These are phyloP conservation scores for Artomyces pyxidatus DNA, from an alignment of 768 basidiomycete genomes.

Conservation along the genomic window DNA sequence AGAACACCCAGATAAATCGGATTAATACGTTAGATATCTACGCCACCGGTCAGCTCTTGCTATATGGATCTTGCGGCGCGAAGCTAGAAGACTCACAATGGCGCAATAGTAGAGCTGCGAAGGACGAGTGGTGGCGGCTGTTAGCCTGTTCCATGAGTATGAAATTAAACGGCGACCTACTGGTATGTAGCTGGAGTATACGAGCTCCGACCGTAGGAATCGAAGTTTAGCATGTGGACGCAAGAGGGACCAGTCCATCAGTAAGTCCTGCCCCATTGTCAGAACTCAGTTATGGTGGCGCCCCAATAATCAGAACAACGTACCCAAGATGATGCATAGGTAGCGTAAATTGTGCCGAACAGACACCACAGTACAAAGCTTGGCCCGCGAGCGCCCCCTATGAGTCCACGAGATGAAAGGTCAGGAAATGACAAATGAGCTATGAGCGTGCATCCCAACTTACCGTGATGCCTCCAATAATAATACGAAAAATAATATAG, in stretches of 20 bases:
- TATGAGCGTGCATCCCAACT: conserved; percentile 5
- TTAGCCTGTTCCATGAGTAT: not conserved
- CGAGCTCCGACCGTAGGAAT: conserved; percentile 65
- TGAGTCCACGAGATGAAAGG: too few relatives aligned
- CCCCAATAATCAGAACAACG: conserved; percentile 15
- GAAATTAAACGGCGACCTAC: conserved; percentile 29
- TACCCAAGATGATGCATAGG: conserved; percentile 79
- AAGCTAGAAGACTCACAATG: conserved; percentile 38
- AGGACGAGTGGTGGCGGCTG: not conserved
- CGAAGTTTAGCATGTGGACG: conserved; percentile 45
- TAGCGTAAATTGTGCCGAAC: conserved; percentile 49
- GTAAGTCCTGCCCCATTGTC: conserved; percentile 49
- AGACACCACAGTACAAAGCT: conserved; percentile 66
- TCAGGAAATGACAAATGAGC: too few relatives aligned
- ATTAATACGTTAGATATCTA: conserved; percentile 66
- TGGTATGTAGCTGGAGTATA: conserved; percentile 56
- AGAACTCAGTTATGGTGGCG: not conserved
- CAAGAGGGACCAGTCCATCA: conserved; percentile 90
- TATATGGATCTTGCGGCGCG: not conserved
- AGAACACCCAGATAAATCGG: conserved; percentile 79
- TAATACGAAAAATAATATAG: conserved; percentile 61
- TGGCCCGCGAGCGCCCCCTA: conserved; percentile 32
- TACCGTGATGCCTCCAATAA: conserved; percentile 67
- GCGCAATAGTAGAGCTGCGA: conserved; percentile 69
- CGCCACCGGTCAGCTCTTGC: not conserved